phyloP scores from a whole-genome alignment of 352 stramenopile species.

The Pythium sp. region DNA sequence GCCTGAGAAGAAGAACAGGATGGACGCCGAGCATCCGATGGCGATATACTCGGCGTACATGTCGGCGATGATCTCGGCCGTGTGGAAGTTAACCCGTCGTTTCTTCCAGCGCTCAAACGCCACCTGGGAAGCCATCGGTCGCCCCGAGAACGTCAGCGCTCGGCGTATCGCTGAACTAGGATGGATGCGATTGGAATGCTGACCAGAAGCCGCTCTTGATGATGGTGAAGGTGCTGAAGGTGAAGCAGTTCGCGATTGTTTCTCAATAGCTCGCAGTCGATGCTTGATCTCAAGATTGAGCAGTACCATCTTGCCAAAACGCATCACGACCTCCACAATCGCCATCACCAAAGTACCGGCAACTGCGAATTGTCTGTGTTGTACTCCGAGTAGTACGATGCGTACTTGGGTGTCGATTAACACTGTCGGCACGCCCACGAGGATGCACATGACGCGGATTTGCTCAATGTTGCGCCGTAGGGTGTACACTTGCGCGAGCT shows the following conservation, averaged over 20 bases:
- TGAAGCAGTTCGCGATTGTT: not conserved
- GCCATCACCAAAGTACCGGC: conserved; percentile 1
- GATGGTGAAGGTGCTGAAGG: not conserved
- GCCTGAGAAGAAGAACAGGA: conserved; percentile 33
- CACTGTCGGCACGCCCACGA: conserved; percentile 18
- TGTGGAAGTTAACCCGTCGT: conserved; percentile 25
- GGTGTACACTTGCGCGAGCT: conserved; percentile 3
- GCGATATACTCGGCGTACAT: conserved; percentile 56
- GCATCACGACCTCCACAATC: conserved; percentile 1
- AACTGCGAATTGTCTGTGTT: not conserved
- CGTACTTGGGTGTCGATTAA: conserved; percentile 24
- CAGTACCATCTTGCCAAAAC: not conserved
- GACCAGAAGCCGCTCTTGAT: not conserved
- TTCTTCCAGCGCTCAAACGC: conserved; percentile 28
- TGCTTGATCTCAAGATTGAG: conserved; percentile 1
- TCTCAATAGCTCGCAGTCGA: not conserved
- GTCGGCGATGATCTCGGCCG: conserved; percentile 34
- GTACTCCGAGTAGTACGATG: conserved; percentile 16
- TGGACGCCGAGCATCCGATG: conserved; percentile 42
- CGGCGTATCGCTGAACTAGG: not conserved
- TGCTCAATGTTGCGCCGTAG: conserved; percentile 4
- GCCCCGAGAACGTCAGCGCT: not conserved
- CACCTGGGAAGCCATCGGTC: not conserved
- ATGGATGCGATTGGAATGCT: not conserved
- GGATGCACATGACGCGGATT: conserved; percentile 12